Conservation (phyloP, 176 grass and related monocot genomes). For the Saccharum officinarum region DNA sequence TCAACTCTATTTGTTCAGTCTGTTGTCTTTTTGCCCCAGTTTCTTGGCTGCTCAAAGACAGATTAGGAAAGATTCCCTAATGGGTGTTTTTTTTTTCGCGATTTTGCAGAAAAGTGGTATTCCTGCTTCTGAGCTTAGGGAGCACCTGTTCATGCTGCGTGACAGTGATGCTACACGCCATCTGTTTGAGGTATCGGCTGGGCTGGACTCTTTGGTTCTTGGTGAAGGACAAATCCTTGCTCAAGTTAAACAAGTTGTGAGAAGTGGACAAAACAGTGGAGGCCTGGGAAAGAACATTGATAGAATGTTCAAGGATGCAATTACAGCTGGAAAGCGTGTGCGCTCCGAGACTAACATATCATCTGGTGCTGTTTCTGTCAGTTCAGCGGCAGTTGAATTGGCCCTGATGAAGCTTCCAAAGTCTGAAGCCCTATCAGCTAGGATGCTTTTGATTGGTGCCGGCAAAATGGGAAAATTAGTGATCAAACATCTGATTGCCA, state of each 20-base stretch:
- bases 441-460: constrained; percentile 81
- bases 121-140: constrained; percentile 67
- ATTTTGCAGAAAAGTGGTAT: constrained; percentile 79
- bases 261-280: constrained; percentile 71
- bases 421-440: constrained; percentile 51
- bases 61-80: constrained; percentile 31
- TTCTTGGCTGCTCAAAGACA: constrained; percentile 30
- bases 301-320: constrained; percentile 97
- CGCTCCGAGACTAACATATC: constrained; percentile 85
- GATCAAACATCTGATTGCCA: constrained; percentile 82
- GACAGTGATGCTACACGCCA: constrained; percentile 79
- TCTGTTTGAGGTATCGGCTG: constrained; percentile 83
- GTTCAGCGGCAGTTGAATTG: constrained; percentile 91
- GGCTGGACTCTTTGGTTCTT: constrained; percentile 84
- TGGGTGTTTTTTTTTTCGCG: neutral
- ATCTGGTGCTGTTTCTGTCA: constrained; percentile 87
- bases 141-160: constrained; percentile 86
- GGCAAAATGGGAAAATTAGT: constrained; percentile 95
- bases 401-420: constrained; percentile 87
- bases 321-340: constrained; percentile 87
- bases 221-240: constrained; percentile 91
- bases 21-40: neutral
- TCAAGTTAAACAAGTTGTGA: constrained; percentile 93
- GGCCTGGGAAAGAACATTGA: constrained; percentile 92
- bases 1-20: constrained; percentile 13